Conservation (phyloP, 441 rosid species). For the Isatis lusitanica region DNA sequence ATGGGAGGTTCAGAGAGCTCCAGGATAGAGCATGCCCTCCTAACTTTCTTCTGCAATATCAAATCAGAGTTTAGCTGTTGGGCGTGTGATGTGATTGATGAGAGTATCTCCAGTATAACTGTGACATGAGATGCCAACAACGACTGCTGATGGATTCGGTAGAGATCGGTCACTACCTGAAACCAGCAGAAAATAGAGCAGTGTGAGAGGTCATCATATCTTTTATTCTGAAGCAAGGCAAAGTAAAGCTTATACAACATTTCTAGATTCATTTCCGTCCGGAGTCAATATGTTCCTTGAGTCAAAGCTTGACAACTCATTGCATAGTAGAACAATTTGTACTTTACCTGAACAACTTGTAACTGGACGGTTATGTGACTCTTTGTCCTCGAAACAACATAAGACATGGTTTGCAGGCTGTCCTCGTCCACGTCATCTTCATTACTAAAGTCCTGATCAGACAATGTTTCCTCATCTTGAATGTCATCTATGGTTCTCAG, state of each 20-base stretch:
- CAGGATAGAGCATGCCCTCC: slow-evolving; percentile 67
- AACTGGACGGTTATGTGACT: slow-evolving; percentile 82
- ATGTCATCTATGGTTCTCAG: slow-evolving; percentile 74
- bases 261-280: not conserved
- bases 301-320: slow-evolving; percentile 21
- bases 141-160: slow-evolving; percentile 49
- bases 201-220: not conserved
- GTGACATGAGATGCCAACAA: slow-evolving; percentile 50
- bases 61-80: slow-evolving; percentile 60
- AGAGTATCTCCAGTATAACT: slow-evolving; percentile 56
- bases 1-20: slow-evolving; percentile 83
- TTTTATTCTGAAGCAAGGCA: not conserved
- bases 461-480: slow-evolving; percentile 56
- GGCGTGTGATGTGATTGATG: slow-evolving; percentile 71
- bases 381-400: slow-evolving; percentile 82
- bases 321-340: slow-evolving; percentile 14
- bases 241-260: not conserved
- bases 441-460: slow-evolving; percentile 58
- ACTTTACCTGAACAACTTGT: slow-evolving; percentile 69
- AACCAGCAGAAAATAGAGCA: slow-evolving; percentile 24
- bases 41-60: slow-evolving; percentile 63
- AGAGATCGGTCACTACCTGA: slow-evolving; percentile 81
- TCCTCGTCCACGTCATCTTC: slow-evolving; percentile 80
- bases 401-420: slow-evolving; percentile 73
- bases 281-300: not conserved